Evolutionary conservation across 352 stramenopile genomes (phyloP).

Genomic region (Pythium aphanidermatum): DNA sequence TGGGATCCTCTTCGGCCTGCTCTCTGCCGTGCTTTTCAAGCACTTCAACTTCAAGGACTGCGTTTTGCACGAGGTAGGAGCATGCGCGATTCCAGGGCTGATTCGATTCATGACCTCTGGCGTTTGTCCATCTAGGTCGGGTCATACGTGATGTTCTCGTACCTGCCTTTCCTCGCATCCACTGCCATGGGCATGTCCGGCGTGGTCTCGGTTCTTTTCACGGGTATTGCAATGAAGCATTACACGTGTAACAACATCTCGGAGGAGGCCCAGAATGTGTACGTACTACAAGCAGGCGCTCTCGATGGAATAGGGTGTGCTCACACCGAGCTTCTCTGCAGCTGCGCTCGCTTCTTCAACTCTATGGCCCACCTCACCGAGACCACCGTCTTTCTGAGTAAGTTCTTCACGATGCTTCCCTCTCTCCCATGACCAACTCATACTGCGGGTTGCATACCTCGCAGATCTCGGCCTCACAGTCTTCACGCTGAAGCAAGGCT

Average conservation of each 20-base stretch:
- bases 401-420: neutral
- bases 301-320: too few species aligned
- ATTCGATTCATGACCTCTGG: too few species aligned
- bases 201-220: constrained; percentile 83
- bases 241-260: constrained; percentile 35
- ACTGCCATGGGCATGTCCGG: constrained; percentile 33
- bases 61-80: constrained; percentile 42
- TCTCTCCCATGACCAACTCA: neutral
- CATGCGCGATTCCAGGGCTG: too few species aligned
- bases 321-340: neutral
- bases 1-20: constrained; percentile 40
- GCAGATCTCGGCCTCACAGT: constrained; percentile 65
- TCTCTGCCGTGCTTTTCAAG: constrained; percentile 60
- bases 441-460: neutral
- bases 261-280: constrained; percentile 22
- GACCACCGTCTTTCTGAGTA: constrained; percentile 70
- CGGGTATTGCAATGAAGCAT: constrained; percentile 39
- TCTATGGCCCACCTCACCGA: constrained; percentile 60
- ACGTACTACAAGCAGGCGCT: neutral
- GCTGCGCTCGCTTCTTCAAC: constrained; percentile 40
- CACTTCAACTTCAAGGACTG: constrained; percentile 59
- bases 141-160: constrained; percentile 28
- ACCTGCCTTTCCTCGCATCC: constrained; percentile 27
- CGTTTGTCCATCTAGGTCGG: constrained; percentile 12
- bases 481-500: constrained; percentile 39